Conservation (phyloP, 2,329 filamentous ascomycete species). For the Torrubiellomyces zombiae region DNA sequence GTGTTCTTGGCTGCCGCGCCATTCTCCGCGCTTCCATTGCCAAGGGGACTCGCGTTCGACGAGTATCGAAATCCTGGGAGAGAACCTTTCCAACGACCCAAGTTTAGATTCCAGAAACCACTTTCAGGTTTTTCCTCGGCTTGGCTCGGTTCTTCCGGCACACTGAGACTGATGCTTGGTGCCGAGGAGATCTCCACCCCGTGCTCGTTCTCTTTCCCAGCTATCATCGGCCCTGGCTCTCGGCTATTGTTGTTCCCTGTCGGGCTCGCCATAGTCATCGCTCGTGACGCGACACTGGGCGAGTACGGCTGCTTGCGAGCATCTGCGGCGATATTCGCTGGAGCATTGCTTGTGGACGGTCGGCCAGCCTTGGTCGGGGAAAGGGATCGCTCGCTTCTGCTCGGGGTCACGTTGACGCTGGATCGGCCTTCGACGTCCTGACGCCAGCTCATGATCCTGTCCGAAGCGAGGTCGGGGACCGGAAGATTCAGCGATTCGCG, state of each 20-base stretch:
- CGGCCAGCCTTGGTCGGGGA: slow-evolving; percentile 32
- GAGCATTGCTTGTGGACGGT: slow-evolving; percentile 18
- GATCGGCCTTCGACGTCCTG: slow-evolving; percentile 40
- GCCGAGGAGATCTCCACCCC: slow-evolving; percentile 26
- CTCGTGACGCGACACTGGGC: slow-evolving; percentile 10
- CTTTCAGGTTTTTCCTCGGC: slow-evolving; percentile 24
- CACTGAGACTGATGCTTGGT: slow-evolving; percentile 36
- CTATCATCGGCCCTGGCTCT: slow-evolving; percentile 10
- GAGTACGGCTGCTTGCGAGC: slow-evolving; percentile 27
- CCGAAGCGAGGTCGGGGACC: slow-evolving; percentile 25
- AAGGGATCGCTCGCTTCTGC: slow-evolving; percentile 35
- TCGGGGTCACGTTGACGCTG: slow-evolving; percentile 20
- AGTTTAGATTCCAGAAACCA: slow-evolving; percentile 43
- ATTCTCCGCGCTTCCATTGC: slow-evolving; percentile 6
- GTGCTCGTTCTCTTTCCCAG: slow-evolving; percentile 11
- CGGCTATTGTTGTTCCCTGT: slow-evolving; percentile 16
- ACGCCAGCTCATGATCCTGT: slow-evolving; percentile 79
- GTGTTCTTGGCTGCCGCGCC: slow-evolving; percentile 2
- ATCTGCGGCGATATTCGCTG: slow-evolving; percentile 26
- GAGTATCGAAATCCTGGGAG: slow-evolving; percentile 19
- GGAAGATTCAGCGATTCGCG: slow-evolving; percentile 34
- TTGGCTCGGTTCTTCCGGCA: slow-evolving; percentile 16
- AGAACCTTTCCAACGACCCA: slow-evolving; percentile 32
- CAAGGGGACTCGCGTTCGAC: slow-evolving; percentile 9
- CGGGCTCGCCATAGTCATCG: slow-evolving; percentile 20